A percentile compares a stretch with the other conserved stretches of the same genome.
Evolutionary conservation across 1,284 basidiomycete genomes (phyloP).

Genomic region (Ceratobasidium sp.): DNA sequence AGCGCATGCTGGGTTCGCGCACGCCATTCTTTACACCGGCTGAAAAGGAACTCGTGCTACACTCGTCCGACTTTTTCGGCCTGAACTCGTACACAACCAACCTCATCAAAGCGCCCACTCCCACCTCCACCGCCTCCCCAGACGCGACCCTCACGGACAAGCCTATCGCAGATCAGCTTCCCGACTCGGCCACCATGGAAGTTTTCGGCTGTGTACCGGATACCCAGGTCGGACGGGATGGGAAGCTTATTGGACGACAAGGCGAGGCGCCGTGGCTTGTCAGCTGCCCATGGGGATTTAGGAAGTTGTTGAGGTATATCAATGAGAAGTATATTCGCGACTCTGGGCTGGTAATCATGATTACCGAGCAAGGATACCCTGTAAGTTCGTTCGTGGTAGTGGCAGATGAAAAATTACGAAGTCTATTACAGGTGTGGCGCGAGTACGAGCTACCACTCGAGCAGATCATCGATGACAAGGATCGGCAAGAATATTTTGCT

Average conservation of each 20-base stretch:
- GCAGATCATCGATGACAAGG: conserved; percentile 65
- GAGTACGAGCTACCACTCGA: conserved; percentile 62
- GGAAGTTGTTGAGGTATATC: conserved; percentile 20
- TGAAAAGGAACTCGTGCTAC: conserved; percentile 66
- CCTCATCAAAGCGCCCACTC: conserved; percentile 56
- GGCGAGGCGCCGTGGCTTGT: conserved; percentile 15
- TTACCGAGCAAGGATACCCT: conserved; percentile 9
- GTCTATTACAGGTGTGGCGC: conserved; percentile 44
- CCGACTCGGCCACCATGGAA: conserved; percentile 1
- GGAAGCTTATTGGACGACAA: conserved; percentile 5
- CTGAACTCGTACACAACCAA: conserved; percentile 77
- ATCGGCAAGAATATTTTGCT: conserved; percentile 70
- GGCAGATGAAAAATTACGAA: no score
- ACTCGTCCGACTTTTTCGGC: conserved; percentile 72
- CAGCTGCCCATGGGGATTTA: conserved; percentile 17
- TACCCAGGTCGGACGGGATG: conserved; percentile 5
- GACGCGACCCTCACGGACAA: conserved; percentile 45
- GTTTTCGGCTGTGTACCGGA: conserved; percentile 2
- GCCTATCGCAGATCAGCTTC: conserved; percentile 9
- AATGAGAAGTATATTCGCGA: conserved; percentile 17
- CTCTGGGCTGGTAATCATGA: conserved; percentile 6
- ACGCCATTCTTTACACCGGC: conserved; percentile 70
- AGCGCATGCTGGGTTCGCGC: conserved; percentile 63
- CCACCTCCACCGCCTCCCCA: neutral
- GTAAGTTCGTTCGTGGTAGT: neutral